Evolutionary conservation across 805 yeast genomes (phyloP).

Genomic region (Saturnispora sekii): DNA sequence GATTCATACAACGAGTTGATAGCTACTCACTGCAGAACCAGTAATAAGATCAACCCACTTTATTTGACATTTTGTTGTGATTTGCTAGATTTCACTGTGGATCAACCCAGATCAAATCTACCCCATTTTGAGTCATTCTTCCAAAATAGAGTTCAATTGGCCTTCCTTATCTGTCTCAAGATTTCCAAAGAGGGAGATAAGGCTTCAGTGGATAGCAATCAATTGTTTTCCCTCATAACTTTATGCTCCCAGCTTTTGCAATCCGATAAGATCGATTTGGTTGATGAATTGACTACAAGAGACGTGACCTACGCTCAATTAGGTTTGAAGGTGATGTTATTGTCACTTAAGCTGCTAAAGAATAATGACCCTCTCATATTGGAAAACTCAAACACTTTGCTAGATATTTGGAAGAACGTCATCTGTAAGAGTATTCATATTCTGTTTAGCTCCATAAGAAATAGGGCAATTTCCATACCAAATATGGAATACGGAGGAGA

Average conservation of each 20-base stretch:
- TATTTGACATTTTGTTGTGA: conserved; percentile 32
- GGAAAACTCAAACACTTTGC: conserved; percentile 41
- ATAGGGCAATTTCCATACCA: conserved; percentile 37
- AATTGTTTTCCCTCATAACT: conserved; percentile 33
- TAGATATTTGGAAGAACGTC: conserved; percentile 51
- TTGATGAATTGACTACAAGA: conserved; percentile 31
- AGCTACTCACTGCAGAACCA: conserved; percentile 46
- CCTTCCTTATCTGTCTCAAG: conserved; percentile 43
- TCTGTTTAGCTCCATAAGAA: conserved; percentile 48
- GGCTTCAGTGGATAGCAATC: conserved; percentile 24
- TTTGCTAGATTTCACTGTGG: conserved; percentile 41
- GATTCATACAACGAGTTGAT: conserved; percentile 72
- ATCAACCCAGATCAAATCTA: conserved; percentile 40
- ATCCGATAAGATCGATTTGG: conserved; percentile 41
- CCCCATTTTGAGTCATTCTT: conserved; percentile 41
- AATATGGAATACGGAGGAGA: conserved; percentile 28
- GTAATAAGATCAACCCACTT: conserved; percentile 16
- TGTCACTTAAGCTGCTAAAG: conserved; percentile 34
- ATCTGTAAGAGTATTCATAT: conserved; percentile 58
- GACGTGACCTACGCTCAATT: conserved; percentile 43
- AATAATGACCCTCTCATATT: conserved; percentile 33
- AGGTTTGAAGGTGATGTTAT: conserved; percentile 46
- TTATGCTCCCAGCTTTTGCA: conserved; percentile 36
- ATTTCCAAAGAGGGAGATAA: conserved; percentile 24
- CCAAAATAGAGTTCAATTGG: conserved; percentile 56